Base-by-base conservation (phyloP, 202 grass and related monocot genomes). In the Setaria italica region DNA sequence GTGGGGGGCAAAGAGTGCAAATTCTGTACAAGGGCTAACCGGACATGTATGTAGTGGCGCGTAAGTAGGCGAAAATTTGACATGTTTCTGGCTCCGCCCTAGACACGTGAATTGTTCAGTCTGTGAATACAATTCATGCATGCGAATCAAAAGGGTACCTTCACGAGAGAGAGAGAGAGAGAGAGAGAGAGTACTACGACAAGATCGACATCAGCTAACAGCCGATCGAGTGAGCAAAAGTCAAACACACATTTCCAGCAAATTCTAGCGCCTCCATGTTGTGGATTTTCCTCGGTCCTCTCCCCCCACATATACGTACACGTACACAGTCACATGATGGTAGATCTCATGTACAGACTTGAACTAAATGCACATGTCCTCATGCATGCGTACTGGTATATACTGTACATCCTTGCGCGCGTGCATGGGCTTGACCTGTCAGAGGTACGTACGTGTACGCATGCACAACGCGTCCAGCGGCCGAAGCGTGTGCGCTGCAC, bases 221-320 rank as follows among this genome's bases (percentile, higher is more conserved):
- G 16, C 1, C 33, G 14, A 66, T 9, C 19, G 37, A 37, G 49
- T 9, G 48, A 57, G 21, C n/a, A 46, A 46, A 82, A 82, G 79
- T 70, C 79, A 82, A 82, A 46, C 43, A 37, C 66, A 19, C 8
- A 57, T 57, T 4, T 45, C 79, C 79, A 70, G 79, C 65, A 16
- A 69, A 81, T 81, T 81, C 65, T 70, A 81, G 65, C 12, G 19
- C 16, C n/a, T 69, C 34, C 13, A 43, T 45, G 58, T 62, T 14
- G 59, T 62, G 11, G 59, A 32, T 32, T 62, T 32, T 62, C 11
- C 59, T 30, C n/a, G 3, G 12, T 72, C 45, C 8, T 16, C 3
- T 12, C 1, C 15, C 25, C 70, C 30, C 25, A 33, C 3, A 34
- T 3, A 37, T 20, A 75, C 9, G 41, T 4, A 20, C 25, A 25